Evolutionary conservation across 164 flowering plant genomes (phyloP), one percentile per base, ranked within the genome.

Genomic region (Tetrastigma voinierianum): DNA sequence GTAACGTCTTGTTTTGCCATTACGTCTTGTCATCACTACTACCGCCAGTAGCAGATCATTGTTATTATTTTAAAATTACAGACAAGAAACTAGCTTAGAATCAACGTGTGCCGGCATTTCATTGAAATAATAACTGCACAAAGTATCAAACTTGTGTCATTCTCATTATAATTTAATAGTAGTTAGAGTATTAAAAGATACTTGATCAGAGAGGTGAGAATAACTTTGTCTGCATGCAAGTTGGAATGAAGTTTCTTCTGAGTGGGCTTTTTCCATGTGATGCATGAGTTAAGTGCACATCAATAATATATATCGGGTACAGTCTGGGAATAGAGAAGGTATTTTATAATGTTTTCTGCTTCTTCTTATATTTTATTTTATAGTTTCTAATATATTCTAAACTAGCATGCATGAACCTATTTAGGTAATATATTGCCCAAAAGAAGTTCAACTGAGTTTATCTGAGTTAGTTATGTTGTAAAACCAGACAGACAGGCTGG

Each of bases 401-500:
- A 59, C 43, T 51, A 13, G 51, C 21, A 18, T 20, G 32, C 53
- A 51, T 54, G 61, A 56, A 67, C 24, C 52, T 58, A 32, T 73
- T 70, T 79, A 95, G 98, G 92, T 95, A 32, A 95, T 95, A 69
- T 95, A 95, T 80, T 95, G 92, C 76, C 97, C 98, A 5, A 91
- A 91, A 79, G 89, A 87, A 74, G 94, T 95, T 70, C 97, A 95
- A 72, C 91, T 95, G 52, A 84, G n/a, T 95, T 61, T 91, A 96
- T 73, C 82, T 95, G n/a, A n/a, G 59, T 95, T 97, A 54, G 98
- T 97, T 54, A 95, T 97, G 93, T 95, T 73, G 96, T 95, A 59
- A 95, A 95, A 80, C 87, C 98, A 43, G 97, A 95, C 80, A 97
- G 91, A 80, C 77, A 91, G 49, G 93, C 96, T 69, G 97, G 98